Evolutionary conservation across 192 early-diverging fungal species (phyloP).

Genomic region (Linnemannia exigua): DNA sequence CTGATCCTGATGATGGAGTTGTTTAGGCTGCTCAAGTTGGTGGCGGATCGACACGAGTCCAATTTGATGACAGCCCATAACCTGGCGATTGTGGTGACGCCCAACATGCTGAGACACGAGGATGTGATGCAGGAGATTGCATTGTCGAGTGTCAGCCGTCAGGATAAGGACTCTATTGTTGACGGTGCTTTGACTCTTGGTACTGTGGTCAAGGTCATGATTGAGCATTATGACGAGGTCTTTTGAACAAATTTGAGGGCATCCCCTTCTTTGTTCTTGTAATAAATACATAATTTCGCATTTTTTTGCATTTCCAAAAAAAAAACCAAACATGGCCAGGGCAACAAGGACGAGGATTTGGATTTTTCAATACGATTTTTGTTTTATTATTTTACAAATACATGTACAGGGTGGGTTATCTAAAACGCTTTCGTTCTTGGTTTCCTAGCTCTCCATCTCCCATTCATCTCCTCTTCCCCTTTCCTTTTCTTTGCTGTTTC

Average conservation of each 20-base stretch:
- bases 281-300: neutral
- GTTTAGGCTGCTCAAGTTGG: slow-evolving; percentile 78
- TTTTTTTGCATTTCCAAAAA: neutral
- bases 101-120: slow-evolving; percentile 79
- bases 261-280: neutral
- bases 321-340: neutral
- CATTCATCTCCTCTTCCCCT: neutral
- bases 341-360: too few relatives aligned
- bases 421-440: slow-evolving; percentile 50
- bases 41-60: slow-evolving; percentile 71
- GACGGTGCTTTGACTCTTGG: slow-evolving; percentile 34
- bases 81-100: slow-evolving; percentile 88
- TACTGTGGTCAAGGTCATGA: slow-evolving; percentile 47
- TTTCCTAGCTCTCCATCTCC: neutral
- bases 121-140: slow-evolving; percentile 57
- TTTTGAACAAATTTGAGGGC: slow-evolving; percentile 23
- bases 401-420: slow-evolving; percentile 37
- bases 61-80: slow-evolving; percentile 92
- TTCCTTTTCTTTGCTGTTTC: neutral
- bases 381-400: slow-evolving; percentile 41
- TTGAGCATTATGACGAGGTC: slow-evolving; percentile 43
- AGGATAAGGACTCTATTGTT: slow-evolving; percentile 7
- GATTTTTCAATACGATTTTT: neutral
- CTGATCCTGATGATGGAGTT: slow-evolving; percentile 71
- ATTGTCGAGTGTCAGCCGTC: slow-evolving; percentile 18